Conservation (phyloP, 2,329 filamentous ascomycete genomes). For the Alternaria sp. region DNA sequence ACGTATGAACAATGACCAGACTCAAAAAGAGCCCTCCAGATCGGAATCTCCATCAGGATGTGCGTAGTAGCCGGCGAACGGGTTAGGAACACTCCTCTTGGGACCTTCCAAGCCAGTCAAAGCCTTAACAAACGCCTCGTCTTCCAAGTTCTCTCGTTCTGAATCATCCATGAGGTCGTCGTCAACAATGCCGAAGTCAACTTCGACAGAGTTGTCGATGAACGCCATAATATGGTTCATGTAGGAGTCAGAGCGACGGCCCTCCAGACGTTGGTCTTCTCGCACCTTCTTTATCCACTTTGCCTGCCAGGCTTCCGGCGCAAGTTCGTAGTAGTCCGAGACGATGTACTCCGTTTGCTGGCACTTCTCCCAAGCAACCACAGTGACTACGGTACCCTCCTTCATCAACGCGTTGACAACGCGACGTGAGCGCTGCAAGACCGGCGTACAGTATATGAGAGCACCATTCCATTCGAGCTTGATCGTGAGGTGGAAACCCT, state of each 20-base stretch:
- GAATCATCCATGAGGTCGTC: too few species aligned
- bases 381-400: neutral
- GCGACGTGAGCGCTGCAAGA: neutral
- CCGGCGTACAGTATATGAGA: neutral
- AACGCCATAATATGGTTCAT: too few species aligned
- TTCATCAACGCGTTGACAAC: neutral
- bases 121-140: too few species aligned
- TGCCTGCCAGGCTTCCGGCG: neutral
- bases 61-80: too few species aligned
- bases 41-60: too few species aligned
- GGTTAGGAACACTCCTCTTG: too few species aligned
- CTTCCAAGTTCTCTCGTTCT: too few species aligned
- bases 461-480: neutral
- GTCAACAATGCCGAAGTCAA: too few species aligned
- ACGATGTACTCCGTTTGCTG: neutral
- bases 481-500: neutral
- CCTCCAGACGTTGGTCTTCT: rapidly evolving
- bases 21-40: too few species aligned
- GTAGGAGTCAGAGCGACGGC: neutral
- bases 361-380: neutral
- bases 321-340: neutral
- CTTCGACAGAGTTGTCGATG: too few species aligned
- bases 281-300: neutral
- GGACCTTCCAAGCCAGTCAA: too few species aligned
- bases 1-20: too few species aligned